Percentiles rank a stretch among this genome's conserved stretches.
Conservation (phyloP, 1,284 basidiomycete species). For the Ceratobasidium sp. region DNA sequence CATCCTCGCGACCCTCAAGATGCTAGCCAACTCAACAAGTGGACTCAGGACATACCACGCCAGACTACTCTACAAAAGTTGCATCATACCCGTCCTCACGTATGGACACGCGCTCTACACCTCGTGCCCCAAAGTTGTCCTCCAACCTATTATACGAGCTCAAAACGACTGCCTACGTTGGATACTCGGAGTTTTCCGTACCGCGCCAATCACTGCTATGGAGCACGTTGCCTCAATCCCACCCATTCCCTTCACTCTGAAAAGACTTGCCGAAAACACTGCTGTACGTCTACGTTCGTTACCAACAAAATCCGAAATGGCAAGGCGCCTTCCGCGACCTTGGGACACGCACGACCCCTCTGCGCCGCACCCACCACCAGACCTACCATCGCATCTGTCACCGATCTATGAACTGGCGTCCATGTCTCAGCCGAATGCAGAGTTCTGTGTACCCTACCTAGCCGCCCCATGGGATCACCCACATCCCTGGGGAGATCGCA, state of each 20-base stretch:
- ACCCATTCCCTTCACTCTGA: conserved; percentile 49
- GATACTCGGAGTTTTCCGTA: conserved; percentile 55
- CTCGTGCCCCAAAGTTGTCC: conserved; percentile 47
- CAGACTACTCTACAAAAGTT: conserved; percentile 45
- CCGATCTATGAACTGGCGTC: neutral
- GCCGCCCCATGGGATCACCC: conserved; percentile 7
- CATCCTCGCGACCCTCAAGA: conserved; percentile 50
- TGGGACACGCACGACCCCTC: neutral
- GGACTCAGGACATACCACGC: conserved; percentile 51
- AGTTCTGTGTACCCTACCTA: neutral
- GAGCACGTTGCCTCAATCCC: conserved; percentile 53
- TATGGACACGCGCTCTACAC: conserved; percentile 51
- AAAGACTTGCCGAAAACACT: conserved; percentile 35
- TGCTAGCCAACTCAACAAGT: conserved; percentile 56
- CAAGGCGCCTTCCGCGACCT: neutral
- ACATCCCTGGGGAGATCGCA: neutral
- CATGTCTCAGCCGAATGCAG: neutral
- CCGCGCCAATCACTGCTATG: conserved; percentile 52
- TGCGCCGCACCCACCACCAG: neutral
- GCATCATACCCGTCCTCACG: conserved; percentile 38
- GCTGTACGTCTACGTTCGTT: conserved; percentile 9
- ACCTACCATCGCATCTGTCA: neutral
- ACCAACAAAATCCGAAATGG: neutral
- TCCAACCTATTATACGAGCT: conserved; percentile 48
- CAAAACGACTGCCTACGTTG: conserved; percentile 51